Evolutionary conservation across 1,284 basidiomycete species (phyloP).

Genomic region (Moesziomyces sp.): DNA sequence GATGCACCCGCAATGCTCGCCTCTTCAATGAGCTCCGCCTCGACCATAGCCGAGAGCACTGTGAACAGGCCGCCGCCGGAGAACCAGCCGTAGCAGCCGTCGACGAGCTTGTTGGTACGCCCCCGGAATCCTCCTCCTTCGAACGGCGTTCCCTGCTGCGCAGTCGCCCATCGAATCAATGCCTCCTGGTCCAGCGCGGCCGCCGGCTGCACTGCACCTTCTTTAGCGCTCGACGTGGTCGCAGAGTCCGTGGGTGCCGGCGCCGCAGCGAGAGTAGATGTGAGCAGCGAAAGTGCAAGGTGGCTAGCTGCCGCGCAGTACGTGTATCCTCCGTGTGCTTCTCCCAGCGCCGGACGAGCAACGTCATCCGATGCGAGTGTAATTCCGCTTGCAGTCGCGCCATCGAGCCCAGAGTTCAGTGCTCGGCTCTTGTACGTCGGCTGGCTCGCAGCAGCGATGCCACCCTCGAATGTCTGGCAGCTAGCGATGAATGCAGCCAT

Average conservation of each 20-base stretch:
- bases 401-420: neutral
- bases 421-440: slow-evolving; percentile 69
- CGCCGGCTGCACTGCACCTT: neutral
- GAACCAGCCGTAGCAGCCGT: slow-evolving; percentile 98
- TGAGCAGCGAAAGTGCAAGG: slow-evolving; percentile 76
- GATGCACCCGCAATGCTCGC: slow-evolving; percentile 15
- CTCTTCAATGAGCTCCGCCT: slow-evolving; percentile 59
- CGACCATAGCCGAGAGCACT: slow-evolving; percentile 77
- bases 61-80: slow-evolving; percentile 90
- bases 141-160: slow-evolving; percentile 84
- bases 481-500: slow-evolving; percentile 72
- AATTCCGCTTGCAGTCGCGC: slow-evolving; percentile 28
- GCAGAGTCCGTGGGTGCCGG: neutral
- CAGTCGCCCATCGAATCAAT: slow-evolving; percentile 83
- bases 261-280: slow-evolving; percentile 9
- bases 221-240: neutral
- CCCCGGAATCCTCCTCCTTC: slow-evolving; percentile 94
- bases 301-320: slow-evolving; percentile 89
- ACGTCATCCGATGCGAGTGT: slow-evolving; percentile 29
- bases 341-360: slow-evolving; percentile 78
- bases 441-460: slow-evolving; percentile 86
- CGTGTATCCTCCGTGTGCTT: slow-evolving; percentile 97
- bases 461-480: slow-evolving; percentile 98
- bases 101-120: slow-evolving; percentile 95
- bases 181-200: slow-evolving; percentile 74